These are phyloP conservation scores for Eutrema yunnanense DNA, from an alignment of 345 rosid species.

Conservation along the genomic window DNA sequence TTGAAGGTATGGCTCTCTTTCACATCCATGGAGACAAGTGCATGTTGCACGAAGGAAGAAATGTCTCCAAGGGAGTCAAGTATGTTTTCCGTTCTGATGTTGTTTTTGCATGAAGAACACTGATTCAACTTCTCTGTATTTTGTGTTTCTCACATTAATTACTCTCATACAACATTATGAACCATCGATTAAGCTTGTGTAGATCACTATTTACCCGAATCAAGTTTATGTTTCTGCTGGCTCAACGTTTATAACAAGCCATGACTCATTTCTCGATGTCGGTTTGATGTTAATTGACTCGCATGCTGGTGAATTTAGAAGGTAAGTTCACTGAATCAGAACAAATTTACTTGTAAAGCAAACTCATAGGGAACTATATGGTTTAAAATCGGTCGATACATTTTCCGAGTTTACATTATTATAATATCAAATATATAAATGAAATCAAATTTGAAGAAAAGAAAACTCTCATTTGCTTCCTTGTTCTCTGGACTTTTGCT, in stretches of 20 bases:
- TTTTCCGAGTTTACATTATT: constrained; percentile 15
- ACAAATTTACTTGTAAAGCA: constrained; percentile 5
- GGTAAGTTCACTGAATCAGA: constrained; percentile 6
- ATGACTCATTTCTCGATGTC: neutral
- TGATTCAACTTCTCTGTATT: neutral
- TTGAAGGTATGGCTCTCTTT: constrained; percentile 88
- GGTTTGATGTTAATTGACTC: neutral
- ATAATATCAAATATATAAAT: neutral
- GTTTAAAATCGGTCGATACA: neutral
- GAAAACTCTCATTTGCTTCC: constrained; percentile 9
- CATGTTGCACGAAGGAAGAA: constrained; percentile 85
- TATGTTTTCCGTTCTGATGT: constrained; percentile 91
- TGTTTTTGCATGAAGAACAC: constrained; percentile 59
- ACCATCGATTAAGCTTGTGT: neutral
- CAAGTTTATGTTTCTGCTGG: neutral
- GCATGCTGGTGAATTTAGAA: neutral
- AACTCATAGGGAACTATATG: neutral
- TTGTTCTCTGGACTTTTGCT: neutral
- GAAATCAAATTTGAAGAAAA: constrained; percentile 13
- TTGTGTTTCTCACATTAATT: neutral
- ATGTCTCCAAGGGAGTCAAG: constrained; percentile 71
- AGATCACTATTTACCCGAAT: neutral
- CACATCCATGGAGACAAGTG: constrained; percentile 93
- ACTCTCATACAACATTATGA: neutral
- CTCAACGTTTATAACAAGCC: neutral